Evolutionary conservation across 495 filamentous ascomycete genomes (phyloP), one percentile per base, ranked within the genome.

Genomic region (Immersiella caudata): DNA sequence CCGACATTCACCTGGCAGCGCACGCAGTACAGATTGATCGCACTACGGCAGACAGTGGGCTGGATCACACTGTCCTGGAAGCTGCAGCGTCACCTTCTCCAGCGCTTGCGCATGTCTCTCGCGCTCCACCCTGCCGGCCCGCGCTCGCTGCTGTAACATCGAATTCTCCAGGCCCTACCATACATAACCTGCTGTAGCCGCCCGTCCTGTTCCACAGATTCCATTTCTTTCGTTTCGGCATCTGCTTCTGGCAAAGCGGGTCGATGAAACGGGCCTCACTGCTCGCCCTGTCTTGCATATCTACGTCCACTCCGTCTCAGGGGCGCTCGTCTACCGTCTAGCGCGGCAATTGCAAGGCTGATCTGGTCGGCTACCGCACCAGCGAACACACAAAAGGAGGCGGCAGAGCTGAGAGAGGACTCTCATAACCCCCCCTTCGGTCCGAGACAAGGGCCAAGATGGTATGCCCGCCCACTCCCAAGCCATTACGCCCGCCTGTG

Each of bases 131-230:
- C 11, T 46, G 40, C 40, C 40, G 40, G 14, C 40, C 40, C 40
- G 40, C 5, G 16, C 40, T 46, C 40, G 40, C 40, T 46, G 63
- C 65, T 62, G 62, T 68, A 59, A 70, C 67, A 57, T 65, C 62
- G 55, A 36, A 36, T 46, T 59, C 59, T 59, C 69, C 70, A 63
- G 68, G 66, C 67, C 67, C 59, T 71, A 50, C 65, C 74, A 71
- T 79, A 81, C 79, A 80, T 81, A 82, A 81, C 77, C 67, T 62
- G 54, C 77, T 76, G 74, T 78, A 76, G 70, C 62, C 73, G 76
- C 79, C 79, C 78, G 74, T 70, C 63, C 67, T 67, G 69, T 70
- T 73, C 72, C 74, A 72, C 75, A 40, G 56, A 70, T 68, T 73
- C 71, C 71, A 61, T 70, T 78, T 72, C 78, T 70, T 61, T 69